A percentile compares a stretch with the other conserved stretches of the same genome.
Evolutionary conservation across 805 yeast species (phyloP).

Genomic region (Saccharomycopsis synnaedendra): DNA sequence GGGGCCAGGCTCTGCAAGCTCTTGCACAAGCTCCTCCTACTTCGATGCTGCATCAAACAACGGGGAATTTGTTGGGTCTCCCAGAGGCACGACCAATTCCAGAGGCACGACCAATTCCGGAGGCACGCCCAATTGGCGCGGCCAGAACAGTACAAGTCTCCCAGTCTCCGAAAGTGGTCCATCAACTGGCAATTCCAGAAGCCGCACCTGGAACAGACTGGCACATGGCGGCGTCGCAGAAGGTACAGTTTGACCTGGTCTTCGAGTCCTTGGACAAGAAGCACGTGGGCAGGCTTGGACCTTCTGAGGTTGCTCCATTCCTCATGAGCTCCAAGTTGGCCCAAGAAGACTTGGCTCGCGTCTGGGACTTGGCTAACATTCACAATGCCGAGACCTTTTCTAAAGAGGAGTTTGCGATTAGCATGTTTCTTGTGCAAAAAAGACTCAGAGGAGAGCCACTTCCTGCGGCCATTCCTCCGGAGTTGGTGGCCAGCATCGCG

Average conservation of each 20-base stretch:
- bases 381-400: slow-evolving; percentile 77
- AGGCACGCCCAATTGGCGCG: not conserved
- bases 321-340: slow-evolving; percentile 78
- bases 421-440: slow-evolving; percentile 86
- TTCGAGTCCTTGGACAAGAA: slow-evolving; percentile 69
- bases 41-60: slow-evolving; percentile 12
- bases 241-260: slow-evolving; percentile 66
- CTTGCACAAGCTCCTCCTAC: slow-evolving; percentile 11
- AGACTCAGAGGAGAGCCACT: slow-evolving; percentile 65
- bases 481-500: slow-evolving; percentile 32
- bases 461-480: slow-evolving; percentile 69
- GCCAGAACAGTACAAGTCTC: not conserved
- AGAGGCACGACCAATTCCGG: not conserved
- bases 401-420: slow-evolving; percentile 78
- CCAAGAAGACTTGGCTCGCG: slow-evolving; percentile 74
- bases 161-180: not conserved
- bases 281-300: slow-evolving; percentile 50
- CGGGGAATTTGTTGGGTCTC: slow-evolving; percentile 14
- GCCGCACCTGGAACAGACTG: slow-evolving; percentile 30
- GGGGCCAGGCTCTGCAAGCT: slow-evolving; percentile 25
- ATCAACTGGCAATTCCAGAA: not conserved
- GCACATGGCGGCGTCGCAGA: slow-evolving; percentile 57
- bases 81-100: not conserved
- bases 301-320: slow-evolving; percentile 79
- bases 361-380: slow-evolving; percentile 93